phyloP scores from a whole-genome alignment of 495 filamentous ascomycete species.

The Friedmanniomyces simplex region DNA sequence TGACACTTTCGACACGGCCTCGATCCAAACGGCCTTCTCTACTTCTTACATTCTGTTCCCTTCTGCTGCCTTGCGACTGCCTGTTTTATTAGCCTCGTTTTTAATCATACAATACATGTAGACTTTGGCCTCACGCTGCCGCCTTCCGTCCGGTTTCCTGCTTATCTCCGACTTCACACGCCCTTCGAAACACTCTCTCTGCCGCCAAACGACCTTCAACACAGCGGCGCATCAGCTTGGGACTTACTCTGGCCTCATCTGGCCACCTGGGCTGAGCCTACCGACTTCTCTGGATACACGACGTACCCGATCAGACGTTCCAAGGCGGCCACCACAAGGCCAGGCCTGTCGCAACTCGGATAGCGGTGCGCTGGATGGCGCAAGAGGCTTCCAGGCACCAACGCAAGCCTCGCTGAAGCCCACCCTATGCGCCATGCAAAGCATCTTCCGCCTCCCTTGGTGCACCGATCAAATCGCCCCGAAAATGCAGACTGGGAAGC shows the following conservation, averaged over 20 bases:
- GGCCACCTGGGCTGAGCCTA: neutral
- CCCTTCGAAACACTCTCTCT: slow-evolving; percentile 1
- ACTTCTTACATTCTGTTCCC: neutral
- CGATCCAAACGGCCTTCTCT: neutral
- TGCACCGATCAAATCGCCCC: slow-evolving; percentile 26
- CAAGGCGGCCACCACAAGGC: neutral
- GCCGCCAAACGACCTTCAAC: neutral
- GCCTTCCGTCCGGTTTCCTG: neutral
- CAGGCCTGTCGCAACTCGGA: neutral
- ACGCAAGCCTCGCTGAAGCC: slow-evolving; percentile 4
- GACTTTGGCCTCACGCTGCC: slow-evolving; percentile 1
- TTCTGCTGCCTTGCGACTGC: slow-evolving; percentile 1
- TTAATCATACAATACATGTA: slow-evolving; percentile 3
- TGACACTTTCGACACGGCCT: neutral
- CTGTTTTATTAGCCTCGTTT: slow-evolving; percentile 1
- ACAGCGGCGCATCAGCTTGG: neutral
- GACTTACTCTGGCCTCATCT: neutral
- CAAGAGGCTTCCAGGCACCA: slow-evolving; percentile 1
- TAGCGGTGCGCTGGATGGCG: slow-evolving; percentile 12
- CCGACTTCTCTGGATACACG: neutral
- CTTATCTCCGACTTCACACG: neutral
- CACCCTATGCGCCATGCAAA: slow-evolving; percentile 28
- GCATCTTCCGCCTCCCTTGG: slow-evolving; percentile 33
- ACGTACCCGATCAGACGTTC: neutral
- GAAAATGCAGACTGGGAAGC: slow-evolving; percentile 23